Percentiles rank a stretch among this genome's conserved stretches.
These are phyloP conservation scores for Circinella minor DNA, from an alignment of 371 early-diverging fungal genomes.

Conservation along the genomic window DNA sequence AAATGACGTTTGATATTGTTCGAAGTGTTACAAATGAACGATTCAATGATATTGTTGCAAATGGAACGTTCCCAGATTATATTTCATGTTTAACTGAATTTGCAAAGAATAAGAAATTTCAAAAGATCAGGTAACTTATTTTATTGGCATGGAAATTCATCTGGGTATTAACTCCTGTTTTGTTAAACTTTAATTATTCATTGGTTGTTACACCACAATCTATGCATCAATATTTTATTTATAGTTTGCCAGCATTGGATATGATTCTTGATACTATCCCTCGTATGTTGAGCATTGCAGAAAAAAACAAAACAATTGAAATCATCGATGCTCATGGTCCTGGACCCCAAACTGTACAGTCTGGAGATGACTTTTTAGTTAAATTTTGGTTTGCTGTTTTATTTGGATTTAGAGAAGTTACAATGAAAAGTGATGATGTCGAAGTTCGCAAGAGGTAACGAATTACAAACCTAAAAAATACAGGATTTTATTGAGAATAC, in stretches of 20 bases:
- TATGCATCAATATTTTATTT: not conserved
- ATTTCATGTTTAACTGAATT: constrained; percentile 84
- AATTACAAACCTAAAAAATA: not conserved
- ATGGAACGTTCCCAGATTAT: constrained; percentile 78
- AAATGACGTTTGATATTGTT: constrained; percentile 71
- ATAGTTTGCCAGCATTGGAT: constrained; percentile 58
- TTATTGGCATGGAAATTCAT: too few relatives aligned
- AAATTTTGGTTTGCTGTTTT: constrained; percentile 86
- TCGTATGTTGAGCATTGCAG: constrained; percentile 49
- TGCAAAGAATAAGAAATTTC: constrained; percentile 60
- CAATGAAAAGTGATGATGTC: constrained; percentile 87
- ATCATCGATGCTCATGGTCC: constrained; percentile 41
- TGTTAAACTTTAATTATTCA: too few relatives aligned
- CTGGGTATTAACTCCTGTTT: not conserved
- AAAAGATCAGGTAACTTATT: constrained; percentile 49
- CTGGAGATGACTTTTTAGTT: constrained; percentile 51
- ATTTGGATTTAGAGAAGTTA: constrained; percentile 83
- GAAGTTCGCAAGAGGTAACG: constrained; percentile 83
- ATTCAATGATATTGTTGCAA: constrained; percentile 70
- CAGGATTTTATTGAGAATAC: too few relatives aligned
- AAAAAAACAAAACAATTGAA: constrained; percentile 42
- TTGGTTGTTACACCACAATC: too few relatives aligned
- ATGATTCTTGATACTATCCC: constrained; percentile 59
- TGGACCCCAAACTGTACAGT: constrained; percentile 28
- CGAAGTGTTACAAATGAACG: constrained; percentile 68